Base-by-base conservation (phyloP, 305 asterid species). In the Ilex paraguariensis region DNA sequence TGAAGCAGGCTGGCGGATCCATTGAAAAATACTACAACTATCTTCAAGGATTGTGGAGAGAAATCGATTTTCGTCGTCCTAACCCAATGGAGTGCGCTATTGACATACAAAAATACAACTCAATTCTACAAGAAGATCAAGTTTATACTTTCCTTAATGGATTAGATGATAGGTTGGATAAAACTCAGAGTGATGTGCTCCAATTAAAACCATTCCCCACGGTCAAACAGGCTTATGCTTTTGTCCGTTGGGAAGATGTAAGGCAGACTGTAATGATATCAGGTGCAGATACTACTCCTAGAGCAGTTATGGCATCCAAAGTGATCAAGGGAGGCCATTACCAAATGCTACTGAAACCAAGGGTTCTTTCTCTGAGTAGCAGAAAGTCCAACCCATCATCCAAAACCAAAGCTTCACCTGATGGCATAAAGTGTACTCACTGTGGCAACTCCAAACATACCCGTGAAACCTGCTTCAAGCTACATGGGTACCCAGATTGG, bases 41-140 rank as follows among this genome's bases (percentile, higher is more conserved):
- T n/a, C 36, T 59, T 2, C 53, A 59, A 36, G 53, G 63, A 6
- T 12, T 59, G 12, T 40, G 52, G 63, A 16, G 63, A 17, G 63
- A 59, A 16, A 59, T 59, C 15, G 53, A 59, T 11, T 59, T 59
- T 17, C 63, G 53, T 44, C 49, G 7, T 44, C 49, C 49, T 6
- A 12, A 44, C 12, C 12, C 7, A 44, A 44, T n/a, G n/a, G n/a
- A n/a, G n/a, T n/a, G n/a, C n/a, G n/a, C n/a, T n/a, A n/a, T n/a
- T n/a, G n/a, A n/a, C n/a, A n/a, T n/a, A n/a, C n/a, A n/a, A 44
- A 44, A 44, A 12, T 44, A 12, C 7, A 44, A 44, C 12, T 6
- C 49, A 5, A 6, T 44, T 44, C 49, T 44, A 44, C 12, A 44
- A 12, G 49, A 44, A 44, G 49, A 44, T 12, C 6, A 44, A 44